Percentiles rank a stretch among this genome's conserved stretches.
These are phyloP conservation scores for Hypericum perforatum DNA, from an alignment of 345 rosid species.

Conservation along the genomic window DNA sequence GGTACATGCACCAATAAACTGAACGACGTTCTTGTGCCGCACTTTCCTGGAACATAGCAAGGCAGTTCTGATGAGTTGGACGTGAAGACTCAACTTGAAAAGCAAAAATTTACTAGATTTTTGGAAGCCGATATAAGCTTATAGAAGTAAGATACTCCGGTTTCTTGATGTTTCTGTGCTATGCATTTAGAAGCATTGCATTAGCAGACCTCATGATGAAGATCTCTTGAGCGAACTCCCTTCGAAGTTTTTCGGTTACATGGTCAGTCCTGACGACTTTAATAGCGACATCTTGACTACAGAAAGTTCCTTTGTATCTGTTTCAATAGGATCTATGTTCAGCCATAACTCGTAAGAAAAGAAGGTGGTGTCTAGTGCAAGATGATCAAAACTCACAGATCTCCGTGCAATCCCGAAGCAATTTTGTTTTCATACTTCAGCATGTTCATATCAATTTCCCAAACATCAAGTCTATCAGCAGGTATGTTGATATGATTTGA, in stretches of 20 bases:
- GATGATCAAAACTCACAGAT: constrained; percentile 30
- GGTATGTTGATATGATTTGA: constrained; percentile 24
- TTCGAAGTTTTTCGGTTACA: constrained; percentile 26
- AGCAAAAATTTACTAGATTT: no score
- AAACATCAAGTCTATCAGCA: constrained; percentile 34
- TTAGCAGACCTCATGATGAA: constrained; percentile 40
- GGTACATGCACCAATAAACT: constrained; percentile 55
- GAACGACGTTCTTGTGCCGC: constrained; percentile 50
- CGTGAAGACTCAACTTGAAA: no score
- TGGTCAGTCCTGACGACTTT: constrained; percentile 35
- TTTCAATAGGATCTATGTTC: constrained; percentile 8
- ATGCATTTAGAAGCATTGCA: background rate
- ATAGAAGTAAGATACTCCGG: no score
- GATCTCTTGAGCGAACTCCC: constrained; percentile 46
- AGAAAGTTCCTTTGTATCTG: constrained; percentile 45
- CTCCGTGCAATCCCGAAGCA: constrained; percentile 36
- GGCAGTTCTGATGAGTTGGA: background rate
- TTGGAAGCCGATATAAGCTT: no score
- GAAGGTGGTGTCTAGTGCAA: constrained; percentile 1
- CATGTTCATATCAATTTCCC: constrained; percentile 43
- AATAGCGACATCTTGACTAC: constrained; percentile 47
- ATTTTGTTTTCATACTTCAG: constrained; percentile 35
- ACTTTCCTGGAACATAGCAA: constrained; percentile 36
- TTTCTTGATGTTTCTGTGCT: no score
- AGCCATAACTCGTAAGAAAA: background rate